Conservation (phyloP, 345 rosid genomes). For the Arabidopsis arenosa region DNA sequence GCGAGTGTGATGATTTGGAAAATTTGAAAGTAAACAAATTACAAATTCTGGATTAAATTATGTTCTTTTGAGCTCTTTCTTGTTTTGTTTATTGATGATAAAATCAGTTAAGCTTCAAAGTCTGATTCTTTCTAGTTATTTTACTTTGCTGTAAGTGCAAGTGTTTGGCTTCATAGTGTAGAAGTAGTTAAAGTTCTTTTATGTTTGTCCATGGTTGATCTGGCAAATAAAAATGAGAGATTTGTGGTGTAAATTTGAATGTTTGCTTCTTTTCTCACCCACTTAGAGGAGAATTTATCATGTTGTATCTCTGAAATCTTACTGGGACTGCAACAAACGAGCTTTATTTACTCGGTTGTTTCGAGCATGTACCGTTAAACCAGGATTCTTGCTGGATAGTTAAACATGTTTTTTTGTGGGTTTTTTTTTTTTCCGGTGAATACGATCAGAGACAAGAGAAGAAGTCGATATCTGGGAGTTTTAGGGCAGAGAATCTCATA, state of each 20-base stretch:
- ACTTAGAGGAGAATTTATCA: not conserved
- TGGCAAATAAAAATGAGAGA: not conserved
- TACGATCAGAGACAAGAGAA: constrained; percentile 59
- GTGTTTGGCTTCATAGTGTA: not conserved
- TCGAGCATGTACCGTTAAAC: not conserved
- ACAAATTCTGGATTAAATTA: too few relatives aligned
- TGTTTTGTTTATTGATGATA: constrained; percentile 8
- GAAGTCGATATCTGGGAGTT: constrained; percentile 65
- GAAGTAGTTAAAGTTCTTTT: not conserved
- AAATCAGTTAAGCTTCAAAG: not conserved
- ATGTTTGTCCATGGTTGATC: not conserved
- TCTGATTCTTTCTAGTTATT: not conserved
- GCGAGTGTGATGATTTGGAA: not conserved
- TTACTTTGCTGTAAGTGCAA: not conserved
- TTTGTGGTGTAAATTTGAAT: not conserved
- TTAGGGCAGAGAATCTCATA: constrained; percentile 75
- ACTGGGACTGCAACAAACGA: not conserved
- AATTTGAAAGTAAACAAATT: not conserved
- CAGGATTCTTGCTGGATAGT: constrained; percentile 3
- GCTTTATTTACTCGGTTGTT: not conserved
- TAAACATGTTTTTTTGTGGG: not conserved
- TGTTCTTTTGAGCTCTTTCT: constrained; percentile 7
- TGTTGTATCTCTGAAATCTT: constrained; percentile 6
- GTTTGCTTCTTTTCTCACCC: not conserved
- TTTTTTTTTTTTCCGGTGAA: constrained; percentile 7